A percentile compares a stretch with the other conserved stretches of the same genome.
Evolutionary conservation across 2,329 filamentous ascomycete genomes (phyloP).

Genomic region (Fusarium tricinctum): DNA sequence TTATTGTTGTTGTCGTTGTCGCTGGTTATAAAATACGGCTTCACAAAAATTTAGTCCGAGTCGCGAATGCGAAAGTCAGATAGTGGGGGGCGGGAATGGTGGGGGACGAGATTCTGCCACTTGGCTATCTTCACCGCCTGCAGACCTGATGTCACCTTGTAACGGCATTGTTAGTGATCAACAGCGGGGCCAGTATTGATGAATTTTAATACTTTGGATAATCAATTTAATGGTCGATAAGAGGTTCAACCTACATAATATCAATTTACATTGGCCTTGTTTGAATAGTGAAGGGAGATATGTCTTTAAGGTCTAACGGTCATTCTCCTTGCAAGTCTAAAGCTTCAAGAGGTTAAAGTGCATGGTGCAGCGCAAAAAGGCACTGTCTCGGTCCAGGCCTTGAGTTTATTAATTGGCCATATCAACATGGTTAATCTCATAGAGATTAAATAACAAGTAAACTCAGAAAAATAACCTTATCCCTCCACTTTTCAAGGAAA

Average conservation of each 20-base stretch:
- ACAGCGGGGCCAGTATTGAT: too few relatives aligned
- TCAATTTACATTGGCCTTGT: too few relatives aligned
- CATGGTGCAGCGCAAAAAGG: too few relatives aligned
- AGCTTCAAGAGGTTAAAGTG: neutral
- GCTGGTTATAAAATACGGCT: conserved; percentile 36
- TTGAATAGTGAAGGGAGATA: too few relatives aligned
- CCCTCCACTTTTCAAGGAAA: too few relatives aligned
- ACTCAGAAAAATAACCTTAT: too few relatives aligned
- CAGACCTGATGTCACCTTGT: conserved; percentile 2
- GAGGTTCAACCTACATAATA: too few relatives aligned
- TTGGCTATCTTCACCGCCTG: conserved; percentile 38
- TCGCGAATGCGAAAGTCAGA: conserved; percentile 37
- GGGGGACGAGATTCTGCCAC: conserved; percentile 54
- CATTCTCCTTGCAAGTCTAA: too few relatives aligned
- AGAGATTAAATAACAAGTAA: neutral
- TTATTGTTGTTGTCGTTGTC: conserved; percentile 18
- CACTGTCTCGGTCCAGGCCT: neutral
- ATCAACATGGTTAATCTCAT: too few relatives aligned
- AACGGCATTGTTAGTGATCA: neutral
- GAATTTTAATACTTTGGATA: too few relatives aligned
- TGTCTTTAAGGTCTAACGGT: too few relatives aligned
- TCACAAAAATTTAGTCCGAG: conserved; percentile 48
- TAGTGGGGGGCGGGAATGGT: conserved; percentile 51
- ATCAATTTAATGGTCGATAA: too few relatives aligned
- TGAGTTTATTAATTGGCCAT: neutral